Evolutionary conservation across 2,329 filamentous ascomycete species (phyloP).

Genomic region (Claviceps sp.): DNA sequence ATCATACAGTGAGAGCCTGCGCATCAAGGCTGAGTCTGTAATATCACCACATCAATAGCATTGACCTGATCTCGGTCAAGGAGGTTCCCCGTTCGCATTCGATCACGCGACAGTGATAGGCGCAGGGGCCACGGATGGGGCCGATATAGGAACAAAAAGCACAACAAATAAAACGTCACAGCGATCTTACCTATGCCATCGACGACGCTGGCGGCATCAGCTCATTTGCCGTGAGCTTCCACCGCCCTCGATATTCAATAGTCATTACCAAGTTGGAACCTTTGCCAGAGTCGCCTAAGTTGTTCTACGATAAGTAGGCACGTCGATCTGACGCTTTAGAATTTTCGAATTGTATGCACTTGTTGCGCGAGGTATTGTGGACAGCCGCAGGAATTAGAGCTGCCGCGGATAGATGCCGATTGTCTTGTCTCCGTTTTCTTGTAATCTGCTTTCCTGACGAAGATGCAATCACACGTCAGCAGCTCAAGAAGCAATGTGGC

Average conservation of each 20-base stretch:
- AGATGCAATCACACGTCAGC: conserved; percentile 5
- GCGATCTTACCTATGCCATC: neutral
- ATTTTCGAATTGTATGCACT: neutral
- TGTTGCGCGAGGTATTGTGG: neutral
- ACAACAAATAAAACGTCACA: neutral
- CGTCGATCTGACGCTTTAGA: neutral
- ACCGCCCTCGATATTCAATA: neutral
- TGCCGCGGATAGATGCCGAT: neutral
- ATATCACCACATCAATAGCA: neutral
- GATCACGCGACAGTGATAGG: neutral
- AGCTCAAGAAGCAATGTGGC: neutral
- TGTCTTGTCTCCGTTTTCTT: neutral
- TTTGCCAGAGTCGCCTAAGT: too few species aligned
- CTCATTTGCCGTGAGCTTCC: neutral
- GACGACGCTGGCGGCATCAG: too few species aligned
- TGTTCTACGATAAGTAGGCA: neutral
- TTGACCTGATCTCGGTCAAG: neutral
- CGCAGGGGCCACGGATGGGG: neutral
- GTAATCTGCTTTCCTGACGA: conserved; percentile 6
- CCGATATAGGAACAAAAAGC: neutral
- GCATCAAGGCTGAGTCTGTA: neutral
- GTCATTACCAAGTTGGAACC: too few species aligned
- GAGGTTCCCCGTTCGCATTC: neutral
- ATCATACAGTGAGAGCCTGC: too few species aligned
- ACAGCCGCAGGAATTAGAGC: neutral